Percentiles rank a stretch among this genome's conserved stretches.
phyloP scores from a whole-genome alignment of 371 early-diverging fungal species.

The Rhizomucor miehei region DNA sequence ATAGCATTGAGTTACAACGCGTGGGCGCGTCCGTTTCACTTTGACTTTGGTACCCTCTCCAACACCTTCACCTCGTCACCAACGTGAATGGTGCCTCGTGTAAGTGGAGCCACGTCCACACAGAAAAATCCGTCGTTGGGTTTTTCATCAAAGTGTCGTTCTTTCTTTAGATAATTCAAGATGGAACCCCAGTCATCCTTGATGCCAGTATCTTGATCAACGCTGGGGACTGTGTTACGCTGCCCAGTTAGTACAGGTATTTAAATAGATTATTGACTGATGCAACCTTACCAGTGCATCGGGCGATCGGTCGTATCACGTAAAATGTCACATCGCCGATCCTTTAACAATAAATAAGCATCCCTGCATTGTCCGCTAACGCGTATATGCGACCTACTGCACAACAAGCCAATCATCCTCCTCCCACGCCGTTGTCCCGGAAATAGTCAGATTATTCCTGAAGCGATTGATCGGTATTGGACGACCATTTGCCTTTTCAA shows the following conservation, averaged over 20 bases:
- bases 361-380: background rate
- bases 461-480: constrained; percentile 40
- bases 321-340: constrained; percentile 45
- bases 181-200: constrained; percentile 43
- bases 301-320: constrained; percentile 36
- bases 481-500: constrained; percentile 24
- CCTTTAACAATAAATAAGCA: constrained; percentile 16
- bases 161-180: constrained; percentile 22
- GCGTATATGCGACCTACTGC: constrained; percentile 20
- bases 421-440: constrained; percentile 44
- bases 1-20: too few species aligned
- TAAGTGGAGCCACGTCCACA: constrained; percentile 41
- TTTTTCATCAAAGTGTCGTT: constrained; percentile 28
- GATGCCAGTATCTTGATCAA: constrained; percentile 44
- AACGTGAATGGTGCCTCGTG: constrained; percentile 36
- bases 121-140: constrained; percentile 41
- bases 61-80: constrained; percentile 39
- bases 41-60: constrained; percentile 32
- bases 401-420: constrained; percentile 50
- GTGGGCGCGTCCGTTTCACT: background rate
- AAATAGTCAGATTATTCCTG: constrained; percentile 40
- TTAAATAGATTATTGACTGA: background rate
- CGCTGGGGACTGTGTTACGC: constrained; percentile 31
- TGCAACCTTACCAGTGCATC: constrained; percentile 33
- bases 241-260: background rate